Conservation (phyloP, 148 eudicot species). For the Rhododendron henanense region DNA sequence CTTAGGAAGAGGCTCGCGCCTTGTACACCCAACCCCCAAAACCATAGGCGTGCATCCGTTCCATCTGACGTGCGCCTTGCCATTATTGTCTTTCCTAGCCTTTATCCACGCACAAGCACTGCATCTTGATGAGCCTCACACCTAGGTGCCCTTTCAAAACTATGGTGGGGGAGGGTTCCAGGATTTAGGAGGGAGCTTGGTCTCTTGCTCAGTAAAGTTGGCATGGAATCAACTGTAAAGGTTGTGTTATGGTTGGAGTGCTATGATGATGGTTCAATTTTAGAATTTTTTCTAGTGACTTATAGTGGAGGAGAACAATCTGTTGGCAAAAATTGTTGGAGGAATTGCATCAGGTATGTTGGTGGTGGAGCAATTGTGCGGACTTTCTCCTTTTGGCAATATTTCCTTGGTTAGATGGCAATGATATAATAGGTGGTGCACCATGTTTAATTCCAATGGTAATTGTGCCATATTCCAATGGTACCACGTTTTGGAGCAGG, state of each 20-base stretch:
- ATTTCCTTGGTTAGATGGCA: not conserved
- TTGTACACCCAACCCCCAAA: not conserved
- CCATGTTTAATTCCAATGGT: too few relatives aligned
- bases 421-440: not conserved
- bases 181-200: not conserved
- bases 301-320: not conserved
- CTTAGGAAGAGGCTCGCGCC: not conserved
- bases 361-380: not conserved
- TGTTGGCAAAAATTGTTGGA: not conserved
- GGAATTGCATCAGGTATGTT: not conserved
- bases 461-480: too few relatives aligned
- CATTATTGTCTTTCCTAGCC: not conserved
- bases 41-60: not conserved
- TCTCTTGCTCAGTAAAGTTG: not conserved
- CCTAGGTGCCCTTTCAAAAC: not conserved
- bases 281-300: not conserved
- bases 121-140: not conserved
- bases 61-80: not conserved
- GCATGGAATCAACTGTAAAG: not conserved
- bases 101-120: not conserved
- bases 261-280: not conserved
- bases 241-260: not conserved
- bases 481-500: too few relatives aligned
- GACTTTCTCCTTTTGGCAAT: not conserved
- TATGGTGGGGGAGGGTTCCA: not conserved